phyloP scores from a whole-genome alignment of 306 rosid species.

The Castanopsis chinensis region DNA sequence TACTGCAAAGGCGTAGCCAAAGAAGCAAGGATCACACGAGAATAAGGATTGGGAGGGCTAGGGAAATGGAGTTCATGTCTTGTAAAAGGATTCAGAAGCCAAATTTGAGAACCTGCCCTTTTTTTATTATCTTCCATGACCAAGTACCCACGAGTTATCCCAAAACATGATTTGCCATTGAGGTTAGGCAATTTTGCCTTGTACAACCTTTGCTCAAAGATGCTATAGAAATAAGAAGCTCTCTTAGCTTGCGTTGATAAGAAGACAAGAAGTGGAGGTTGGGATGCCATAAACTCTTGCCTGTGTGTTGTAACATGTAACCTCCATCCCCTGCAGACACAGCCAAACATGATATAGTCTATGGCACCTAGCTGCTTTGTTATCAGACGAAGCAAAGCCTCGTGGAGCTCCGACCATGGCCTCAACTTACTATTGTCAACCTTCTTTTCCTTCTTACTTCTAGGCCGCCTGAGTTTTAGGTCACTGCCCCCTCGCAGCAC shows the following conservation, averaged over 20 bases:
- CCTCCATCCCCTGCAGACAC: not conserved
- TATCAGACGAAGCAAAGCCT: not conserved
- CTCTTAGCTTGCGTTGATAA: not conserved
- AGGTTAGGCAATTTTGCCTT: not conserved
- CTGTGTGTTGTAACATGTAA: not conserved
- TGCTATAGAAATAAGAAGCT: not conserved
- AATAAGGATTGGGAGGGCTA: not conserved
- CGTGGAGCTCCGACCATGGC: not conserved
- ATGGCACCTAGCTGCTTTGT: not conserved
- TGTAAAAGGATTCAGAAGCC: not conserved
- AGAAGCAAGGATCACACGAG: not conserved
- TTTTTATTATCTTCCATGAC: not conserved
- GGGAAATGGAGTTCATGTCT: not conserved
- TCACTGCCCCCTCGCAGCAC: not conserved
- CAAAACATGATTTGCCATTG: not conserved
- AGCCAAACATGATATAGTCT: not conserved
- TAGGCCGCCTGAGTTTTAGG: too few species aligned
- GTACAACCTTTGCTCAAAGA: not conserved
- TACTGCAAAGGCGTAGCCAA: not conserved
- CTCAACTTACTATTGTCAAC: not conserved
- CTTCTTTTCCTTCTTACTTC: not conserved
- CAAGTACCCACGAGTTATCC: not conserved
- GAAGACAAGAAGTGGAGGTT: not conserved
- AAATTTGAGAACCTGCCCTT: not conserved
- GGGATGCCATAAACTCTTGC: not conserved